These are phyloP conservation scores for Corniculantispora saksenae DNA, from an alignment of 2,329 filamentous ascomycete species.

Conservation along the genomic window DNA sequence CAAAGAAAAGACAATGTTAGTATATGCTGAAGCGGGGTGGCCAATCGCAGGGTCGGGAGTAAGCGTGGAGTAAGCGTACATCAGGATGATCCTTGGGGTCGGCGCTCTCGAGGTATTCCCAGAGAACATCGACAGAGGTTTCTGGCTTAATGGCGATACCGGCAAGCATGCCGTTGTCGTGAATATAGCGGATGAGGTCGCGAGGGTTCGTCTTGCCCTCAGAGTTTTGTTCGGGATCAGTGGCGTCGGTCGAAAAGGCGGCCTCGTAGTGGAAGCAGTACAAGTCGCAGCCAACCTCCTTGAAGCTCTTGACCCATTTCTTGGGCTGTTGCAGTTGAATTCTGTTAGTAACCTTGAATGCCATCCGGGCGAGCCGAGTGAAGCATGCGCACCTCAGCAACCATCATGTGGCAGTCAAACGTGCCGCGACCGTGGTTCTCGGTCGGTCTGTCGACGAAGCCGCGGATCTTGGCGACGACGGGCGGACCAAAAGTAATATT, in stretches of 20 bases:
- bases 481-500: constrained; percentile 97
- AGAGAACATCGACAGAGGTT: constrained; percentile 87
- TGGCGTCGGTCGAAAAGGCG: constrained; percentile 83
- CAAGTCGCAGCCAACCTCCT: constrained; percentile 91
- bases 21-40: background rate
- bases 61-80: constrained; percentile 55
- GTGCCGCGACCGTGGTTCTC: constrained; percentile 77
- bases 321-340: constrained; percentile 68
- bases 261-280: constrained; percentile 99
- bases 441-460: constrained; percentile 76
- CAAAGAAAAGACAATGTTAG: no score
- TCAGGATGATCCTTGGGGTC: constrained; percentile 80
- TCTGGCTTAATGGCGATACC: constrained; percentile 95
- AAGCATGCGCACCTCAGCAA: constrained; percentile 72
- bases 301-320: constrained; percentile 96
- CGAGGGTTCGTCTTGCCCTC: constrained; percentile 77
- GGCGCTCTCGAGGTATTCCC: constrained; percentile 78
- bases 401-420: constrained; percentile 99
- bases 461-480: constrained; percentile 90
- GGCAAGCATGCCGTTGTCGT: constrained; percentile 82
- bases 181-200: constrained; percentile 87
- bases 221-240: constrained; percentile 69
- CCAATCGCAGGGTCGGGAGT: background rate
- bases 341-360: constrained; percentile 9
- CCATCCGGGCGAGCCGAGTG: background rate